Conservation (phyloP, 1,284 basidiomycete genomes). For the Boletus sp. region DNA sequence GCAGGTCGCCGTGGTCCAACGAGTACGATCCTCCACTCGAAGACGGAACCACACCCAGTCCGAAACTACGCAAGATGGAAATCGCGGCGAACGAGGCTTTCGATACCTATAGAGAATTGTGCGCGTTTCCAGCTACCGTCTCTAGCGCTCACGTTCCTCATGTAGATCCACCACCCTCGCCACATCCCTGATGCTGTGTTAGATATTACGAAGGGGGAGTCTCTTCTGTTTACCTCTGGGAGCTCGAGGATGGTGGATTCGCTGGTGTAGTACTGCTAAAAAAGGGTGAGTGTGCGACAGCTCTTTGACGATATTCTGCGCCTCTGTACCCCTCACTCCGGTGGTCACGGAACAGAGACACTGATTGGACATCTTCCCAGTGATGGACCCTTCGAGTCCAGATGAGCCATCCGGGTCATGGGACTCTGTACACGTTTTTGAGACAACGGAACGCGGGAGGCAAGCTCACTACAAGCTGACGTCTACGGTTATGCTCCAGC, state of each 20-base stretch:
- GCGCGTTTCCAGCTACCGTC: slow-evolving; percentile 24
- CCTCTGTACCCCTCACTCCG: slow-evolving; percentile 4
- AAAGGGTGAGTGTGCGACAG: slow-evolving; percentile 65
- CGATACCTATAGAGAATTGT: slow-evolving; percentile 97
- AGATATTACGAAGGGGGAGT: slow-evolving; percentile 97
- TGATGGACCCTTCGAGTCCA: slow-evolving; percentile 50
- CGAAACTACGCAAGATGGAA: slow-evolving; percentile 87
- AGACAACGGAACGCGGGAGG: slow-evolving; percentile 84
- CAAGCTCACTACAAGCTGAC: slow-evolving; percentile 97
- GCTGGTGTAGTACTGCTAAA: slow-evolving; percentile 96
- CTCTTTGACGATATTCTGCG: neutral
- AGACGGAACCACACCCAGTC: slow-evolving; percentile 82
- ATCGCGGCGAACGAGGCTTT: slow-evolving; percentile 94
- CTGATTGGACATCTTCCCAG: slow-evolving; percentile 35
- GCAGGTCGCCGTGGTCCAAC: slow-evolving; percentile 95
- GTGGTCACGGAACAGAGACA: neutral
- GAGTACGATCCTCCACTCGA: slow-evolving; percentile 87
- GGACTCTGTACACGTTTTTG: slow-evolving; percentile 99
- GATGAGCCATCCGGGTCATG: slow-evolving; percentile 79
- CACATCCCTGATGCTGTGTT: slow-evolving; percentile 1
- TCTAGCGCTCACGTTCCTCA: slow-evolving; percentile 3
- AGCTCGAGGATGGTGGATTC: slow-evolving; percentile 92
- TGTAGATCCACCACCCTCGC: slow-evolving; percentile 1
- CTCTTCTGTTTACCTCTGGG: slow-evolving; percentile 98
- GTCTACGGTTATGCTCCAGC: slow-evolving; percentile 95